Evolutionary conservation across 352 stramenopile species (phyloP).

Genomic region (Aphanomyces astaci): DNA sequence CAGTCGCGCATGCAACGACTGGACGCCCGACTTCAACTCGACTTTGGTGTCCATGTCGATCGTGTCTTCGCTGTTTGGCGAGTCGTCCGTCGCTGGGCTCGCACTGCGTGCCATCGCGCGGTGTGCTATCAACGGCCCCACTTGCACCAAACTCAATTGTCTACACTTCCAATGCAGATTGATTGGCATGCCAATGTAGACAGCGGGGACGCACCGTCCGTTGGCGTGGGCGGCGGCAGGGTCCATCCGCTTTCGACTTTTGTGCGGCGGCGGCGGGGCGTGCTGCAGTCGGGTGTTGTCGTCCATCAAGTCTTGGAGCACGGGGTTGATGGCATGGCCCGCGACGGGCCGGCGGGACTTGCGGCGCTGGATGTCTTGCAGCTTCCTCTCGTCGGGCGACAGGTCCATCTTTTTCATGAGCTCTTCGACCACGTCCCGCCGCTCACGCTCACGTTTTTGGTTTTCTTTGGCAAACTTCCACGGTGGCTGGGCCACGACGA

Average conservation of each 20-base stretch:
- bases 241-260: neutral
- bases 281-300: neutral
- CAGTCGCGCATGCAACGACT: neutral
- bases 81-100: neutral
- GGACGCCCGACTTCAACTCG: neutral
- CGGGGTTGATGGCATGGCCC: conserved; percentile 3
- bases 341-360: conserved; percentile 34
- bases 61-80: neutral
- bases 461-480: conserved; percentile 59
- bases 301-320: neutral
- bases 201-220: neutral
- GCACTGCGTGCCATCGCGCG: neutral
- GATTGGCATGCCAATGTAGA: neutral
- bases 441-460: conserved; percentile 37
- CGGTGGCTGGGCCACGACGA: conserved; percentile 25
- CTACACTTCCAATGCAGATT: neutral
- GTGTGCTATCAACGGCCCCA: neutral
- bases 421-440: conserved; percentile 32
- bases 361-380: conserved; percentile 35
- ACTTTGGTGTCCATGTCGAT: neutral
- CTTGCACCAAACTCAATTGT: conserved; percentile 9
- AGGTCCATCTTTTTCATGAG: conserved; percentile 45
- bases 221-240: neutral
- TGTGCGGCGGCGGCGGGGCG: neutral
- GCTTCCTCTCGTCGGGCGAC: conserved; percentile 25